Evolutionary conservation across 1,284 basidiomycete genomes (phyloP).

Genomic region (Apiotrichum siamense): DNA sequence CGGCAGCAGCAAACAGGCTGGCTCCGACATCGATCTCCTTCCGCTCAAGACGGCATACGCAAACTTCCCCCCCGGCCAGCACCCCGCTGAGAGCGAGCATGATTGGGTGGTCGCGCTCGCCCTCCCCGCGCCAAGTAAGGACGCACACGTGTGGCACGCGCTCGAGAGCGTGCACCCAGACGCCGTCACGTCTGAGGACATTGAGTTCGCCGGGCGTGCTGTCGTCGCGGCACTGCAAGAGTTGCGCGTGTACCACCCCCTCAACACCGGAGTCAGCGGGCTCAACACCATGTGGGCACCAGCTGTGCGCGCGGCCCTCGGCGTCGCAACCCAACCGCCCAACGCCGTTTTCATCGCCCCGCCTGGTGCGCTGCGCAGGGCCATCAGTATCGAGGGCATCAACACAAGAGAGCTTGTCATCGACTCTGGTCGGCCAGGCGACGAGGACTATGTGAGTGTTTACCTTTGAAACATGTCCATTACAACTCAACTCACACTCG

Average conservation of each 20-base stretch:
- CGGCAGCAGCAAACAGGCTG: too few relatives aligned
- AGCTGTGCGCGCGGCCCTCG: background rate
- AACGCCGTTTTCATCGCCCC: background rate
- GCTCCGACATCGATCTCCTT: too few relatives aligned
- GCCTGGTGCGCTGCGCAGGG: background rate
- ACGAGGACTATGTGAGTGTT: slow-evolving; percentile 21
- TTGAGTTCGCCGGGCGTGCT: background rate
- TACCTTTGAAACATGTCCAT: too few relatives aligned
- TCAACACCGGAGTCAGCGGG: slow-evolving; percentile 6
- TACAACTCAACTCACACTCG: slow-evolving; percentile 4
- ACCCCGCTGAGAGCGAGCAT: too few relatives aligned
- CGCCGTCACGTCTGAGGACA: background rate
- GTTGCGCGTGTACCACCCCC: background rate
- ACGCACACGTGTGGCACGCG: slow-evolving; percentile 21
- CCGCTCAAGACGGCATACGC: too few relatives aligned
- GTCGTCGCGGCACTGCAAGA: slow-evolving; percentile 2
- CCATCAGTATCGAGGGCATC: background rate
- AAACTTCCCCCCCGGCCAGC: too few relatives aligned
- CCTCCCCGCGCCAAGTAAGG: slow-evolving; percentile 12
- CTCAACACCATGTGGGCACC: slow-evolving; percentile 12
- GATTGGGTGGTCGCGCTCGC: slow-evolving; percentile 19
- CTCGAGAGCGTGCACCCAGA: slow-evolving; percentile 1
- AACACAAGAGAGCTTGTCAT: slow-evolving; percentile 1
- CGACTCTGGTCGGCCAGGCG: slow-evolving; percentile 7
- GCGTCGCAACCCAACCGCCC: background rate